A percentile compares a stretch with the other conserved stretches of the same genome.
Conservation (phyloP, 768 basidiomycete genomes). For the Saitozyma podzolica region DNA sequence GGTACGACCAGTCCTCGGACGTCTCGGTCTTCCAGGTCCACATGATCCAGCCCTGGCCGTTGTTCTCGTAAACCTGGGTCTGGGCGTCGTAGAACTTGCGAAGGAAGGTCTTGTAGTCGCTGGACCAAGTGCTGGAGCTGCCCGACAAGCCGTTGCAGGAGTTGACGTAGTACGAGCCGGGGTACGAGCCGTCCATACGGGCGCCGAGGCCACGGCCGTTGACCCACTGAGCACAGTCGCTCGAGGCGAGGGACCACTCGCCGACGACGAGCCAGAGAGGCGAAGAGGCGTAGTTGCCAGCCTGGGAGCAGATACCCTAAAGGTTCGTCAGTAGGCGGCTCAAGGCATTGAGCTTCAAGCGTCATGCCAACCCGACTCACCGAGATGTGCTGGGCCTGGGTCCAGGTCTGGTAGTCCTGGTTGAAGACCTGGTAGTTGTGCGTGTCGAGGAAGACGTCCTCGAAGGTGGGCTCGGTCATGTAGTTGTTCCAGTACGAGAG, state of each 20-base stretch:
- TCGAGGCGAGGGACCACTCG: slow-evolving; percentile 50
- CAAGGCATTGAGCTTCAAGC: background rate
- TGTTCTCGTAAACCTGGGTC: slow-evolving; percentile 49
- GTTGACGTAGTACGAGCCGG: slow-evolving; percentile 36
- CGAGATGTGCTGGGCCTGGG: slow-evolving; percentile 36
- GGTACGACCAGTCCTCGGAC: slow-evolving; percentile 88
- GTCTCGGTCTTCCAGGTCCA: slow-evolving; percentile 54
- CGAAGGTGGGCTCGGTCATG: slow-evolving; percentile 44
- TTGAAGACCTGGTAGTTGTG: slow-evolving; percentile 51
- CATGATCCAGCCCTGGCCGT: slow-evolving; percentile 45
- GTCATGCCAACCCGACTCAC: slow-evolving; percentile 14
- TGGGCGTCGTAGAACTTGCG: slow-evolving; percentile 84
- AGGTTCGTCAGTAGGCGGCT: background rate
- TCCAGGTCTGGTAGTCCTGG: slow-evolving; percentile 31
- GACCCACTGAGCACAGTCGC: slow-evolving; percentile 51
- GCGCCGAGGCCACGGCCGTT: slow-evolving; percentile 51
- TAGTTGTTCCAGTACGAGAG: slow-evolving; percentile 34
- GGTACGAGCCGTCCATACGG: slow-evolving; percentile 51
- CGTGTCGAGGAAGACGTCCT: slow-evolving; percentile 49
- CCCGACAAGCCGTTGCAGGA: slow-evolving; percentile 52
- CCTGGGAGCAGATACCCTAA: slow-evolving; percentile 29
- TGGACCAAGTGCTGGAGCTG: slow-evolving; percentile 46
- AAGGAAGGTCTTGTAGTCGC: slow-evolving; percentile 75
- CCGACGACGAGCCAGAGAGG: slow-evolving; percentile 52
- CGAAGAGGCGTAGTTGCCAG: slow-evolving; percentile 24